A percentile compares a stretch with the other conserved stretches of the same genome.
Conservation (phyloP, 495 filamentous ascomycete species). For the Hypomontagnella monticulosa region DNA sequence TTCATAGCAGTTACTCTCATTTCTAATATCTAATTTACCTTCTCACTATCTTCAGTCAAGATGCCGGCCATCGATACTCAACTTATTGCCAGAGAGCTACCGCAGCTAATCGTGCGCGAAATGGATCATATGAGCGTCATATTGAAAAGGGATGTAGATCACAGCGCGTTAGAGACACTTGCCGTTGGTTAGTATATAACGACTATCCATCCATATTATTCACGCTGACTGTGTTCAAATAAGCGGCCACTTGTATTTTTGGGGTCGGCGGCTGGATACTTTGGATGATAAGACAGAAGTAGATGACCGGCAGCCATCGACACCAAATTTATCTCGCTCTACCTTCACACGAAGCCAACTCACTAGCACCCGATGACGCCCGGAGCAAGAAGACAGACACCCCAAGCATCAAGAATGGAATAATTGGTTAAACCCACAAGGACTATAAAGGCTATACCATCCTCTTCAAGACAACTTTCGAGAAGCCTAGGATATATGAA, state of each 20-base stretch:
- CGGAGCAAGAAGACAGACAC: too few relatives aligned
- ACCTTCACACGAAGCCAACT: too few relatives aligned
- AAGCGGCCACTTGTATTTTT: conserved; percentile 38
- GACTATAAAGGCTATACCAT: too few relatives aligned
- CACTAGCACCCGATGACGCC: too few relatives aligned
- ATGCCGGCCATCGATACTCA: conserved; percentile 34
- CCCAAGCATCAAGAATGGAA: too few relatives aligned
- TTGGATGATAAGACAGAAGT: conserved; percentile 42
- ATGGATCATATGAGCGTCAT: conserved; percentile 35
- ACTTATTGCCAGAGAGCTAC: conserved; percentile 35
- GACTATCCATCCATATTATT: not conserved
- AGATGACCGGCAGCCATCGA: conserved; percentile 1
- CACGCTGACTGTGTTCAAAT: conserved; percentile 3
- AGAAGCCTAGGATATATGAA: too few relatives aligned
- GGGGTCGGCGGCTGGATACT: conserved; percentile 41
- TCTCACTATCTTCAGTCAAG: not conserved
- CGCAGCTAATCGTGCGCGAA: conserved; percentile 35
- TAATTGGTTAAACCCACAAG: too few relatives aligned
- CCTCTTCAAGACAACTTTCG: too few relatives aligned
- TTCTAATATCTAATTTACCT: conserved; percentile 3
- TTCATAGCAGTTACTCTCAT: not conserved
- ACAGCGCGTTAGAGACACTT: conserved; percentile 36
- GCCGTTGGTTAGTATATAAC: conserved; percentile 25
- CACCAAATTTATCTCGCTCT: not conserved
- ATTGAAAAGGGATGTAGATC: conserved; percentile 36